Conservation (phyloP, 345 rosid genomes). For the Eucalyptus dawsonii region DNA sequence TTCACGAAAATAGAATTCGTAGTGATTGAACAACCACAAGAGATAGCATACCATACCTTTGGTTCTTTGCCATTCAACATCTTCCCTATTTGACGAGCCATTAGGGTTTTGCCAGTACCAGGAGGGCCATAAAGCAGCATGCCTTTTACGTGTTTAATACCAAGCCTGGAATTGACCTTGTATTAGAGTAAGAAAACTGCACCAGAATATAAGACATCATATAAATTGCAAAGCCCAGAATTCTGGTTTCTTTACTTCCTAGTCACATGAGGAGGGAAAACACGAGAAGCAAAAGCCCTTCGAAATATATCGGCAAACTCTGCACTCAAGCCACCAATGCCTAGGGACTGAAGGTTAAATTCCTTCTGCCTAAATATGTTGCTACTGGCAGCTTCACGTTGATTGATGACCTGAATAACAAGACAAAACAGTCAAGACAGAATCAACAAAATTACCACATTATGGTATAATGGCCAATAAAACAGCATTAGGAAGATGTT, state of each 20-base stretch:
- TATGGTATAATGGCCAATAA: not conserved
- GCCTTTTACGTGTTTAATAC: constrained; percentile 95
- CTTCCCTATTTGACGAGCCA: constrained; percentile 99
- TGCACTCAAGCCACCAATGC: constrained; percentile 98
- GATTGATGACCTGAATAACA: constrained; percentile 67
- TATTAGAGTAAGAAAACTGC: not conserved
- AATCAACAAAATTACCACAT: not conserved
- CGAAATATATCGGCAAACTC: constrained; percentile 98
- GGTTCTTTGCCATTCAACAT: constrained; percentile 98
- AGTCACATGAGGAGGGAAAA: constrained; percentile 95
- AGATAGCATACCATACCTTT: constrained; percentile 39
- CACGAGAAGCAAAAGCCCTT: constrained; percentile 99
- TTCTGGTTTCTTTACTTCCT: constrained; percentile 41
- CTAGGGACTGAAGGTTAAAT: constrained; percentile 81
- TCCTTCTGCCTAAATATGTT: constrained; percentile 89
- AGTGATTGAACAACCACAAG: not conserved
- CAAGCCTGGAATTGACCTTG: constrained; percentile 48
- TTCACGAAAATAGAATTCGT: not conserved
- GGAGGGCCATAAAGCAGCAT: constrained; percentile 98
- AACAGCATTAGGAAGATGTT: not conserved
- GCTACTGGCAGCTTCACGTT: constrained; percentile 97
- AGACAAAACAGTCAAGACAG: not conserved
- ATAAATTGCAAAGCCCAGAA: not conserved
- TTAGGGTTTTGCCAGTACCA: constrained; percentile 97
- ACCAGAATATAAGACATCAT: not conserved